These are phyloP conservation scores for Lodderomyces metapsilosis DNA, from an alignment of 1,139 yeast genomes.

Conservation along the genomic window DNA sequence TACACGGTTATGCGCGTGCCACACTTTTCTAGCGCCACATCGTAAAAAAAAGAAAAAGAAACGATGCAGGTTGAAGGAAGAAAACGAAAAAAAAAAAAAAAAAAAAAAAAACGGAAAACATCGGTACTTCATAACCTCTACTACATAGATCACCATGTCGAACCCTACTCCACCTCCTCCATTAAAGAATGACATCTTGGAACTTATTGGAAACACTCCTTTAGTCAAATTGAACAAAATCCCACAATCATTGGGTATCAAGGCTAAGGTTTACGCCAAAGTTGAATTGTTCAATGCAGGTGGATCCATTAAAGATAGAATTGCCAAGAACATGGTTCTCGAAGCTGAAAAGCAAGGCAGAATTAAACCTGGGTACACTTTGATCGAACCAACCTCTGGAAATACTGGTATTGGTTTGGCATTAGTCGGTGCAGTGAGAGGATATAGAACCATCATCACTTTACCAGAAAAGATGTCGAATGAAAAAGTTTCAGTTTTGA, in stretches of 20 bases:
- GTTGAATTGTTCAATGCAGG: slow-evolving; percentile 69
- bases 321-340: slow-evolving; percentile 67
- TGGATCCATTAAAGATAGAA: slow-evolving; percentile 70
- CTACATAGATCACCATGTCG: neutral
- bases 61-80: no score
- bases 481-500: slow-evolving; percentile 84
- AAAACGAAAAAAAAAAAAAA: slow-evolving; percentile 6
- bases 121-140: neutral
- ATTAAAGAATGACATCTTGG: slow-evolving; percentile 44
- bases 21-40: slow-evolving; percentile 2
- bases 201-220: slow-evolving; percentile 83
- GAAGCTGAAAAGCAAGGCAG: slow-evolving; percentile 79
- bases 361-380: slow-evolving; percentile 81
- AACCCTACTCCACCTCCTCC: slow-evolving; percentile 27
- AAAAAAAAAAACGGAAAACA: slow-evolving; percentile 4
- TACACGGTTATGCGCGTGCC: slow-evolving; percentile 3
- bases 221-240: slow-evolving; percentile 70
- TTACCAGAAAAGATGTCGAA: slow-evolving; percentile 92
- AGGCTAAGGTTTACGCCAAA: slow-evolving; percentile 59
- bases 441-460: slow-evolving; percentile 85
- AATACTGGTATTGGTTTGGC: slow-evolving; percentile 90
- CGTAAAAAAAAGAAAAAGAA: neutral
- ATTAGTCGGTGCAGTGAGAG: slow-evolving; percentile 80
- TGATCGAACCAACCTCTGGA: slow-evolving; percentile 90
- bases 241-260: slow-evolving; percentile 75